phyloP scores from a whole-genome alignment of 1,284 basidiomycete species.

The Entoloma clypeatum region DNA sequence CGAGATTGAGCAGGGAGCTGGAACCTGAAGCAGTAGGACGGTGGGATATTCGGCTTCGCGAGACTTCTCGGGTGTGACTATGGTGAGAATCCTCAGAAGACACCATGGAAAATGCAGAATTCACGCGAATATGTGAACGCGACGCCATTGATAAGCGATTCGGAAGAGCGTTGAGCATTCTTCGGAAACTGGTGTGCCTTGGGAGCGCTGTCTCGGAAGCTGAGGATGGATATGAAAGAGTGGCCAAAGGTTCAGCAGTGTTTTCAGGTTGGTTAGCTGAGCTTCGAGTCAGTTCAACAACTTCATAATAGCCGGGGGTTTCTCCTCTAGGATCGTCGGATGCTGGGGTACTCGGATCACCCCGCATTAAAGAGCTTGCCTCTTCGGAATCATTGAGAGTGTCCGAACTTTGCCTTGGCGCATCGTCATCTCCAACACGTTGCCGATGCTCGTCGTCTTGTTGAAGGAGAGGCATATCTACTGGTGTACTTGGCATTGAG shows the following conservation, averaged over 20 bases:
- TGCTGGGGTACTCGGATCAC: conserved; percentile 23
- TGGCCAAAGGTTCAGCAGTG: conserved; percentile 9
- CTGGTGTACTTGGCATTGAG: conserved; percentile 29
- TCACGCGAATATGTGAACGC: conserved; percentile 23
- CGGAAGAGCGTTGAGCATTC: conserved; percentile 31
- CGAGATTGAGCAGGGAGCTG: conserved; percentile 25
- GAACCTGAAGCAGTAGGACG: conserved; percentile 26
- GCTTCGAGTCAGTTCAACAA: conserved; percentile 31
- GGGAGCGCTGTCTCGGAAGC: conserved; percentile 16
- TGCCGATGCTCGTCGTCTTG: conserved; percentile 28
- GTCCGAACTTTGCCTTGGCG: conserved; percentile 22
- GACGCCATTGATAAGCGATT: conserved; percentile 24
- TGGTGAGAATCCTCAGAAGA: conserved; percentile 27
- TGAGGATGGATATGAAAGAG: conserved; percentile 10
- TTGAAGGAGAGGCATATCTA: conserved; percentile 33
- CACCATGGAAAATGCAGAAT: conserved; percentile 26
- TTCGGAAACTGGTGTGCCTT: conserved; percentile 36
- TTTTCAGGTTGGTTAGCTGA: not conserved
- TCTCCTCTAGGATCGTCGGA: conserved; percentile 46
- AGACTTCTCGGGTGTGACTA: conserved; percentile 24
- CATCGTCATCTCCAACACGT: conserved; percentile 17
- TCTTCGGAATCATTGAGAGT: conserved; percentile 24
- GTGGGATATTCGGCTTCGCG: conserved; percentile 24
- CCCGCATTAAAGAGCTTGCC: conserved; percentile 27
- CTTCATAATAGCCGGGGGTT: conserved; percentile 64